Base-by-base conservation (phyloP, 2,329 filamentous ascomycete genomes). In the Arthrobotrys musiformis region DNA sequence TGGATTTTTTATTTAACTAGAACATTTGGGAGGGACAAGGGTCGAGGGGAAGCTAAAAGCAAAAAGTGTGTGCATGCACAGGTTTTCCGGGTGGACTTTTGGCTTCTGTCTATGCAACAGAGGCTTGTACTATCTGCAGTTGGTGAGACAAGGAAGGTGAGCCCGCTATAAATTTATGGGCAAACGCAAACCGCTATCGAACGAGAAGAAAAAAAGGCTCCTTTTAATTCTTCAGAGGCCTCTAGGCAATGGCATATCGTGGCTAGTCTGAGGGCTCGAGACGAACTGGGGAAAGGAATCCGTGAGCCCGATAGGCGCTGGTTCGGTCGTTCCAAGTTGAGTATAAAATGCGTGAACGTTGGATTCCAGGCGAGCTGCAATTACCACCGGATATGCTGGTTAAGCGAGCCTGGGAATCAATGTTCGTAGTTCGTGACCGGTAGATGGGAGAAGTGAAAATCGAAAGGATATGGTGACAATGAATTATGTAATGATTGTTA, bases 1-100 rank as follows among this genome's bases (percentile, higher is more conserved):
- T 61, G 37, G 60, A 70, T 60, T 77, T 77, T 58, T 70, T 77
- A 70, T 70, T 77, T 63, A 64, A 66, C 73, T 70, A 67, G 46
- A 50, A 67, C 60, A 64, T 28, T 37, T 46, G 46, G 30, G 44
- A 62, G 52, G 52, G 40, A 42, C 46, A 70, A 76, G 54, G 70
- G 35, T 62, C 54, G 60, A 64, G 62, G 54, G 62, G 62, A 58
- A 75, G 40, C 35, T 64, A 75, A 67, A 74, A 54, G 54, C 56
- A 61, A 60, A 70, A 70, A 50, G 68, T 50, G 66, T 70, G 73
- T 67, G 73, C 66, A 62, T 35, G 61, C 73, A 56, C 73, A 50
- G 64, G 58, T 70, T 67, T 77, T 67, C 69, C 37, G 63, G 46
- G 37, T 33, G 52, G 72, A 30, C 63, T 67, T 67, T 68, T 67